Evolutionary conservation across 202 grass and related monocot species (phyloP).

Genomic region (Carex sylvatica): DNA sequence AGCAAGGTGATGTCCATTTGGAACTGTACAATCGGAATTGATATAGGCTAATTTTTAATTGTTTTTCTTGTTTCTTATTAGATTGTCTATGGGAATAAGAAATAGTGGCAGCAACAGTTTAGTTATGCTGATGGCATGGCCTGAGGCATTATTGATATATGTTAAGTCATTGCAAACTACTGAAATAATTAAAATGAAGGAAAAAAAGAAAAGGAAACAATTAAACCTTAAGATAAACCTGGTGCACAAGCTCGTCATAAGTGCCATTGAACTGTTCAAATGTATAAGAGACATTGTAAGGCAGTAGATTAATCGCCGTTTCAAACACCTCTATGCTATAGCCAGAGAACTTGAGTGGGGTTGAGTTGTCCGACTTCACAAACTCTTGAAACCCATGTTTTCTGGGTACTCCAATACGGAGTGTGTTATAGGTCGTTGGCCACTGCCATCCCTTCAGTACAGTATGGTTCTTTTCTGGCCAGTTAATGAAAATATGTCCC

Average conservation of each 20-base stretch:
- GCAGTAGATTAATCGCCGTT: slow-evolving; percentile 29
- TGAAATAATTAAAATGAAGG: not conserved
- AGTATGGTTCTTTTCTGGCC: slow-evolving; percentile 33
- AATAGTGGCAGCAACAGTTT: not conserved
- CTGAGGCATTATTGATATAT: not conserved
- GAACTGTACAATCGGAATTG: not conserved
- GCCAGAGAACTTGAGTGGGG: not conserved
- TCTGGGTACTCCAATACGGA: slow-evolving; percentile 52
- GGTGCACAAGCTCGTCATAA: slow-evolving; percentile 65
- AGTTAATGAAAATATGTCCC: slow-evolving; percentile 28
- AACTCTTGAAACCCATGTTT: slow-evolving; percentile 49
- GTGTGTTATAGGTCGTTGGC: slow-evolving; percentile 9
- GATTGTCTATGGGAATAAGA: not conserved
- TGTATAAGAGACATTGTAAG: slow-evolving; percentile 20
- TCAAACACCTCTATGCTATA: slow-evolving; percentile 56
- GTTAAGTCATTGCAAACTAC: not conserved
- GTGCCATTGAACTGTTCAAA: slow-evolving; percentile 33
- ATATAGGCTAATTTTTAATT: not conserved
- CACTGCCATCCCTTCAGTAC: slow-evolving; percentile 66
- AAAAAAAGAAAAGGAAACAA: slow-evolving; percentile 11
- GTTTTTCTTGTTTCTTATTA: not conserved
- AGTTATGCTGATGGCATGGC: not conserved
- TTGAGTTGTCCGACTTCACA: slow-evolving; percentile 11
- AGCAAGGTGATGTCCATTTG: not conserved
- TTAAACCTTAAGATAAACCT: slow-evolving; percentile 72